phyloP scores from a whole-genome alignment of 176 grass and related monocot genomes.

The Paspalum notatum region DNA sequence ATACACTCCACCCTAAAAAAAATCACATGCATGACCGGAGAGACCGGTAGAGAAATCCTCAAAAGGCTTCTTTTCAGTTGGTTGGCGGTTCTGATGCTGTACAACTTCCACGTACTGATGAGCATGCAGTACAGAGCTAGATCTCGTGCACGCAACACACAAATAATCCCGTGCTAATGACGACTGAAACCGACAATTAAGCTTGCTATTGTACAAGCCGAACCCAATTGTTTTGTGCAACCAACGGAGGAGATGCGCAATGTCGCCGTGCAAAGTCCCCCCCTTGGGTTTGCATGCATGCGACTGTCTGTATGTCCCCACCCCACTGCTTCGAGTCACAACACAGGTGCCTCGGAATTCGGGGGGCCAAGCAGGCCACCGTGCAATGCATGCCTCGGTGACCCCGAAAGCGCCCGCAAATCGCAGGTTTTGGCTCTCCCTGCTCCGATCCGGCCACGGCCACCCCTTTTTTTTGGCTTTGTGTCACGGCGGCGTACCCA shows the following conservation, averaged over 20 bases:
- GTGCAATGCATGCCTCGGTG: slow-evolving; percentile 40
- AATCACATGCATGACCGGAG: slow-evolving; percentile 1
- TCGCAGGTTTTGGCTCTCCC: slow-evolving; percentile 33
- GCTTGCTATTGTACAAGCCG: too few relatives aligned
- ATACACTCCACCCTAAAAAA: slow-evolving; percentile 22
- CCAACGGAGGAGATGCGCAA: neutral
- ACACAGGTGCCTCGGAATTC: slow-evolving; percentile 66
- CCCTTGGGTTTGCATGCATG: slow-evolving; percentile 51
- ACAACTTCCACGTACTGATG: too few relatives aligned
- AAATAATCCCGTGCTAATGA: neutral
- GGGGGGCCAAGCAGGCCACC: neutral
- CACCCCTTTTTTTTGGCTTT: neutral
- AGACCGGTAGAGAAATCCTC: slow-evolving; percentile 8
- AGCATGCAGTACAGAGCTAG: neutral
- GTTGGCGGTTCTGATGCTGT: neutral
- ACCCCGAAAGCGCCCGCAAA: slow-evolving; percentile 52
- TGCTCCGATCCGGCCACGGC: neutral
- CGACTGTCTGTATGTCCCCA: slow-evolving; percentile 52
- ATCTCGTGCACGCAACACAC: neutral
- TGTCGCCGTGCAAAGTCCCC: neutral
- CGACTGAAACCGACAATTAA: neutral
- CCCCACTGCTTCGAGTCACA: slow-evolving; percentile 73
- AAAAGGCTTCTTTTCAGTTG: slow-evolving; percentile 14
- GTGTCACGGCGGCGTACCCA: neutral
- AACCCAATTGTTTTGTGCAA: slow-evolving; percentile 31